Evolutionary conservation across 371 early-diverging fungal species (phyloP).

Genomic region (Apophysomyces trapeziformis): DNA sequence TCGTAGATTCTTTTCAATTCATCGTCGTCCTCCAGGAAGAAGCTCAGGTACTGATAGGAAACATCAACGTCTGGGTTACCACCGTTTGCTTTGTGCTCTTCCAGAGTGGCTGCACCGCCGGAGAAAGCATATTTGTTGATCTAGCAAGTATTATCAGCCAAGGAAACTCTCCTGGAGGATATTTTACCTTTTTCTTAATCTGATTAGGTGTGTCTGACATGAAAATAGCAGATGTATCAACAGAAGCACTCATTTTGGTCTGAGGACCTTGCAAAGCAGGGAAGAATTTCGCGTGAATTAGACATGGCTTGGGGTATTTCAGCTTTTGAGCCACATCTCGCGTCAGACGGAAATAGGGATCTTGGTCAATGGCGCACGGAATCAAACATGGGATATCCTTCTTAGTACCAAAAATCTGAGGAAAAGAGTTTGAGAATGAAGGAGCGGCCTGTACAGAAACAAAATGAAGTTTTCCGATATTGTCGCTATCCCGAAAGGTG

Average conservation of each 20-base stretch:
- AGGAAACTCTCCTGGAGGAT: not conserved
- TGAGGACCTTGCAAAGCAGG: constrained; percentile 97
- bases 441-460: constrained; percentile 95
- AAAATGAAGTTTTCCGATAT: constrained; percentile 92
- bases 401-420: constrained; percentile 91
- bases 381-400: constrained; percentile 96
- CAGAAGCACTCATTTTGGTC: constrained; percentile 99
- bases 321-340: constrained; percentile 96
- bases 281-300: constrained; percentile 97
- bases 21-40: constrained; percentile 98
- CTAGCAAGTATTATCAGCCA: constrained; percentile 23
- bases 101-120: constrained; percentile 94
- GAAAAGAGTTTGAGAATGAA: constrained; percentile 94
- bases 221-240: constrained; percentile 93
- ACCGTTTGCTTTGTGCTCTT: constrained; percentile 89
- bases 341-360: constrained; percentile 99
- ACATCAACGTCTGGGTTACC: constrained; percentile 99
- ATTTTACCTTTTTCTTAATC: constrained; percentile 93
- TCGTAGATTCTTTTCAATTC: constrained; percentile 80
- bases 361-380: constrained; percentile 99
- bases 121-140: constrained; percentile 98
- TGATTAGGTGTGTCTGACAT: constrained; percentile 93
- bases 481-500: constrained; percentile 59
- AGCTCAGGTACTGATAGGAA: constrained; percentile 94
- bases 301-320: constrained; percentile 96